A percentile compares a stretch with the other conserved stretches of the same genome.
phyloP scores from a whole-genome alignment of 2,329 filamentous ascomycete genomes.

The Penicillium olsonii region DNA sequence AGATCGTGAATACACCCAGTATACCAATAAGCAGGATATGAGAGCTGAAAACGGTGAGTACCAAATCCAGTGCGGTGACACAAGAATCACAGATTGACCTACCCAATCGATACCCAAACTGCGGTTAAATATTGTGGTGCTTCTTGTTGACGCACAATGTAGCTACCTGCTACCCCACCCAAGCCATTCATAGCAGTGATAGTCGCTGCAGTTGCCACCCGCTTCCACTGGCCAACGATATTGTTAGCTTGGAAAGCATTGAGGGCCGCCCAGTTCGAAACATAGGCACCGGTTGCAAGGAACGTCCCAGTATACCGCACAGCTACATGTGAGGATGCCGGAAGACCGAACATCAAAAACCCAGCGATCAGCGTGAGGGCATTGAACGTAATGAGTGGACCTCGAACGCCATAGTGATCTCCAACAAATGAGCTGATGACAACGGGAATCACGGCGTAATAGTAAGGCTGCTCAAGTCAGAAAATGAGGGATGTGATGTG shows the following conservation, averaged over 20 bases:
- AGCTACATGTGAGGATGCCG: conserved; percentile 53
- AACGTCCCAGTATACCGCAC: conserved; percentile 67
- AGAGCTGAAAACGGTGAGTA: conserved; percentile 39
- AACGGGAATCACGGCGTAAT: conserved; percentile 66
- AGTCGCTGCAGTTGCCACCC: conserved; percentile 61
- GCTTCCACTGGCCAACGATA: conserved; percentile 65
- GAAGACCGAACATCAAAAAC: conserved; percentile 67
- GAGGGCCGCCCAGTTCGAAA: conserved; percentile 69
- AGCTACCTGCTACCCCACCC: conserved; percentile 66
- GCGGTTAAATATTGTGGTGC: conserved; percentile 66
- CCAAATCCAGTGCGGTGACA: background rate
- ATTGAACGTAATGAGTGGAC: conserved; percentile 67
- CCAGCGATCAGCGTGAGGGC: conserved; percentile 62
- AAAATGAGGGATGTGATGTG: background rate
- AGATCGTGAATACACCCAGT: conserved; percentile 53
- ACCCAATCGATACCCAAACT: conserved; percentile 66
- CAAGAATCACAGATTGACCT: conserved; percentile 5
- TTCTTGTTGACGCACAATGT: conserved; percentile 63
- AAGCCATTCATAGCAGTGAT: conserved; percentile 64
- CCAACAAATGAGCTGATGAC: conserved; percentile 63
- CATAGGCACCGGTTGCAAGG: conserved; percentile 67
- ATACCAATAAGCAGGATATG: conserved; percentile 61
- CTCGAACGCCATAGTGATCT: conserved; percentile 62
- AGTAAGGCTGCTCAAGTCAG: conserved; percentile 54
- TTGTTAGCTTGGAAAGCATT: conserved; percentile 66